Evolutionary conservation across 441 rosid species (phyloP).

Genomic region (Brassica hybrid): DNA sequence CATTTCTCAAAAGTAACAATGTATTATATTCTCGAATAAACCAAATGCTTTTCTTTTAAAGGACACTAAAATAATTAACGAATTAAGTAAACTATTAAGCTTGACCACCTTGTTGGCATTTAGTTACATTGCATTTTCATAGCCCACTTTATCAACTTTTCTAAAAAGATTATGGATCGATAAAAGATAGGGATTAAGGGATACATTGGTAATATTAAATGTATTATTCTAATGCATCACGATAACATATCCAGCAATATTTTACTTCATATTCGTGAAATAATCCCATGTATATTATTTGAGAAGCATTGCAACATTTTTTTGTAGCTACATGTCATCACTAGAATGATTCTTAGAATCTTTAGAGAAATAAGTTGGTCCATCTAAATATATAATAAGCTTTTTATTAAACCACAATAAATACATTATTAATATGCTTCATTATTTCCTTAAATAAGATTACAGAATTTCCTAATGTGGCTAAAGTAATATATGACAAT

Average conservation of each 20-base stretch:
- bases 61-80: not conserved
- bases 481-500: too few species aligned
- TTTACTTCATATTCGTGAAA: constrained; percentile 3
- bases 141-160: constrained; percentile 10
- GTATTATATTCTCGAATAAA: constrained; percentile 7
- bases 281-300: too few species aligned
- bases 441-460: too few species aligned
- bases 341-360: too few species aligned
- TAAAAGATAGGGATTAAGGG: not conserved
- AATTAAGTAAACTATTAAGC: constrained; percentile 23
- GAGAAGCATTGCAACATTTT: too few species aligned
- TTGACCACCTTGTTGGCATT: constrained; percentile 24
- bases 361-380: too few species aligned
- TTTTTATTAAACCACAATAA: too few species aligned
- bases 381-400: too few species aligned
- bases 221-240: not conserved
- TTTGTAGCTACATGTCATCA: too few species aligned
- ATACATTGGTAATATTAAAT: not conserved
- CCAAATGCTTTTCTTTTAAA: constrained; percentile 9
- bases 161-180: not conserved
- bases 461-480: too few species aligned
- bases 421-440: too few species aligned
- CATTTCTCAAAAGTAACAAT: constrained; percentile 7
- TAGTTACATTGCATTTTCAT: constrained; percentile 3
- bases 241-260: constrained; percentile 1